Conservation (phyloP, 768 basidiomycete genomes). For the Termitomyces sp. region DNA sequence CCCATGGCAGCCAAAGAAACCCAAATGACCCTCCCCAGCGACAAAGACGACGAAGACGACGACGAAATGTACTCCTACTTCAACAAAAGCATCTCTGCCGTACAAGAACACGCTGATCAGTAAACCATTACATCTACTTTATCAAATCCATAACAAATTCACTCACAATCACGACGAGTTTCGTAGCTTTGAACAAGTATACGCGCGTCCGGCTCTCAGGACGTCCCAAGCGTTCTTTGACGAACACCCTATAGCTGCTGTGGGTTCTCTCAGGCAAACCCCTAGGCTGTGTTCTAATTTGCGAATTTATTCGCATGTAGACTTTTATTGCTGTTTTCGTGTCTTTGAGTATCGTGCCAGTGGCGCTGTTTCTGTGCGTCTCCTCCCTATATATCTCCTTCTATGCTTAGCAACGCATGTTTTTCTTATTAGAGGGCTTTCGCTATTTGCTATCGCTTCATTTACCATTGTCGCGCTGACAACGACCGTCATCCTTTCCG, state of each 20-base stretch:
- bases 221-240: constrained; percentile 28
- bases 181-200: constrained; percentile 37
- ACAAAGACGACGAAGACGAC: constrained; percentile 16
- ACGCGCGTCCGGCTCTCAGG: constrained; percentile 35
- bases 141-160: not conserved
- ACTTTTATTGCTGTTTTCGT: constrained; percentile 36
- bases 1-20: not conserved
- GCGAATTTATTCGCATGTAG: constrained; percentile 18
- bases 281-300: not conserved
- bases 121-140: constrained; percentile 9
- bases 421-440: constrained; percentile 14
- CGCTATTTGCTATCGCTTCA: constrained; percentile 30
- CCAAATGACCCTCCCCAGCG: constrained; percentile 1
- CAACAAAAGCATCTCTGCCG: constrained; percentile 29
- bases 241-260: constrained; percentile 28
- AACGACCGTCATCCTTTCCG: constrained; percentile 24
- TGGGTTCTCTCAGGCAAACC: constrained; percentile 13
- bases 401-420: not conserved
- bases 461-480: constrained; percentile 30
- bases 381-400: not conserved
- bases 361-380: constrained; percentile 35
- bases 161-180: not conserved
- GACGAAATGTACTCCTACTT: constrained; percentile 29
- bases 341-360: constrained; percentile 28
- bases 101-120: constrained; percentile 31